A percentile compares a stretch with the other conserved stretches of the same genome.
These are phyloP conservation scores for Cercospora sp. DNA, from an alignment of 2,329 filamentous ascomycete species.

Conservation along the genomic window DNA sequence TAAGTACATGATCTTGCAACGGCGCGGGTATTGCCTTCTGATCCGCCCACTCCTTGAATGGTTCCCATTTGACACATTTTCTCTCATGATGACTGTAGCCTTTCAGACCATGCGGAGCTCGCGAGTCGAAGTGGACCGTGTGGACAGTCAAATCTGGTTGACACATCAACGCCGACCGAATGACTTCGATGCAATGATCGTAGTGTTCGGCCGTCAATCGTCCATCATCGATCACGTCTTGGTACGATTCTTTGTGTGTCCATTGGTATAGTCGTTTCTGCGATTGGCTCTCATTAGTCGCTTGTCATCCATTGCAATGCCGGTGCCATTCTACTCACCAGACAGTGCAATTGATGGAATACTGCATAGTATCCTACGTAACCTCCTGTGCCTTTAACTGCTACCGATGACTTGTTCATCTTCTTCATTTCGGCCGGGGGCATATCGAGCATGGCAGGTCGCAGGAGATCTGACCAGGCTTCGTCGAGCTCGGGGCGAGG, in stretches of 20 bases:
- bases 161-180: slow-evolving; percentile 18
- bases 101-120: slow-evolving; percentile 11
- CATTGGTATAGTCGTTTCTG: slow-evolving; percentile 23
- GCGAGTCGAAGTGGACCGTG: slow-evolving; percentile 14
- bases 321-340: slow-evolving; percentile 10
- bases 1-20: slow-evolving; percentile 11
- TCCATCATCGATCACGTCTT: slow-evolving; percentile 7
- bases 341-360: slow-evolving; percentile 20
- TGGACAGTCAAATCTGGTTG: slow-evolving; percentile 20
- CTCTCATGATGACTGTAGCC: slow-evolving; percentile 11
- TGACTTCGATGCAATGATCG: slow-evolving; percentile 21
- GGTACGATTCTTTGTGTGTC: slow-evolving; percentile 15
- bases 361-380: slow-evolving; percentile 22
- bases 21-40: slow-evolving; percentile 11
- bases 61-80: slow-evolving; percentile 16
- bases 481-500: slow-evolving; percentile 19
- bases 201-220: slow-evolving; percentile 14
- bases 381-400: slow-evolving; percentile 2
- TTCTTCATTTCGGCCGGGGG: slow-evolving; percentile 15
- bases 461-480: slow-evolving; percentile 19
- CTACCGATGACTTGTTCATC: slow-evolving; percentile 21
- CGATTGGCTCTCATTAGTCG: too few species aligned
- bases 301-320: too few species aligned
- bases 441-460: slow-evolving; percentile 18
- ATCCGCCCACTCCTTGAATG: slow-evolving; percentile 19